Base-by-base conservation (phyloP, 2,329 filamentous ascomycete genomes). In the Monosporascus sp. region DNA sequence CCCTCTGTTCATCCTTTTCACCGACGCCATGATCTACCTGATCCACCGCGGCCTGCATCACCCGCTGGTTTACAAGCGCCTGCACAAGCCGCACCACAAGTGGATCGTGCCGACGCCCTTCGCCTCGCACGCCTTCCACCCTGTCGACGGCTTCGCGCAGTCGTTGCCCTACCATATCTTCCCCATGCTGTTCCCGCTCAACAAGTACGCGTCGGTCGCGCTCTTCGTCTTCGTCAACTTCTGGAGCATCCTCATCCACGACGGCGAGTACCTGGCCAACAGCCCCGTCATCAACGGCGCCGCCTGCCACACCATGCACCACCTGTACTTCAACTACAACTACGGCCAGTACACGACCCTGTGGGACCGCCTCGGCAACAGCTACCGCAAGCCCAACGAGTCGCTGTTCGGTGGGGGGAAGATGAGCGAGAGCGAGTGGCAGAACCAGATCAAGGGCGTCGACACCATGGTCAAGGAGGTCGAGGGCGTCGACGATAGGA, bases 71-170 rank as follows among this genome's bases (percentile, higher is more conserved):
- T 97, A 97, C 83, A 95, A 92, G 78, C 78, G 79, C 61, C 80
- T 97, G 49, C 93, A 97, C 83, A 97, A 97, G 83, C 87, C 91
- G 61, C 93, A 97, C 75, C 93, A 97, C 85, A 97, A 96, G 78
- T 97, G 93, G 93, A 97, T 97, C 74, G 95, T 97, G 90, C 93
- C 93, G 3, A 96, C 91, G 3, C 93, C 93, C 0, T 97, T 84
- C 70, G 92, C 93, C 43, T 91, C 87, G 63, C 89, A 96, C 68
- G 93, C 93, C 54, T 97, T 97, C 82, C 91, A 97, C 76, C 92
- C 93, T 1, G 71, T 97, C 50, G 93, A 97, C 68, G 93, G 93
- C 66, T 97, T 87, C 74, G 81, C 85, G 11, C 93, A 97, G 76
- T 89, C 88, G 56, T 70, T 96, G 47, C 93, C 93, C 1, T 97